Base-by-base conservation (phyloP, 495 filamentous ascomycete species). In the Viridothelium virens region DNA sequence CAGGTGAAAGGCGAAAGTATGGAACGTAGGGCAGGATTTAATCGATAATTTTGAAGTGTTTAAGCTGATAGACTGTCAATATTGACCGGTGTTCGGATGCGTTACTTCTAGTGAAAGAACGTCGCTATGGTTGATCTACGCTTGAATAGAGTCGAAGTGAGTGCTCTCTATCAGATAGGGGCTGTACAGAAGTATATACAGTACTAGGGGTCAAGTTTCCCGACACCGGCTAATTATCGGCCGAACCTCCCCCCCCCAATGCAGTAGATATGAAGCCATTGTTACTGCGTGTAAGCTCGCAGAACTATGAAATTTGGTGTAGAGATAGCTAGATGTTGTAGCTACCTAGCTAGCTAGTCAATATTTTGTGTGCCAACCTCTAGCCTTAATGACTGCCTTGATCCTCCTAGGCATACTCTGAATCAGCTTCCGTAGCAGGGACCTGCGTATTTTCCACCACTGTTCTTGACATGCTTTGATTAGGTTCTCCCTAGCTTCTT, bases 331-430 rank as follows among this genome's bases (percentile, higher is more conserved):
- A 44, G 39, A 44, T 44, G 39, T 44, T 44, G 39, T 46, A 46
- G 41, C 41, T 46, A 53, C 16, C n/a, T 14, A 53, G 14, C 14
- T 46, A 11, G n/a, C 9, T 62, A 61, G 6, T 31, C 31, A 64
- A 31, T 64, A 64, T 38, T 64, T 64, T 18, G 62, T 64, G 6
- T 64, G 62, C 62, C 62, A 64, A 2, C 59, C 65, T 47, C 39
- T 67, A 2, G 56, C 65, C 14, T 39, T 47, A 16, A 31, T 62
- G 7, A 67, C 59, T 18, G 65, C 59, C 37, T 41, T 44, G 2
- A 41, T 18, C 41, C 65, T 10, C 59, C 61, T 10, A 5, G 38
- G 33, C 56, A 67, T 67, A 37, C 64, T 62, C 2, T 66, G 50
- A 16, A 61, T 39, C 11, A 66, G 16, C 39, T 44, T 44, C 12